phyloP scores from a whole-genome alignment of 2,329 filamentous ascomycete species.

The Cryphonectria naterciae region DNA sequence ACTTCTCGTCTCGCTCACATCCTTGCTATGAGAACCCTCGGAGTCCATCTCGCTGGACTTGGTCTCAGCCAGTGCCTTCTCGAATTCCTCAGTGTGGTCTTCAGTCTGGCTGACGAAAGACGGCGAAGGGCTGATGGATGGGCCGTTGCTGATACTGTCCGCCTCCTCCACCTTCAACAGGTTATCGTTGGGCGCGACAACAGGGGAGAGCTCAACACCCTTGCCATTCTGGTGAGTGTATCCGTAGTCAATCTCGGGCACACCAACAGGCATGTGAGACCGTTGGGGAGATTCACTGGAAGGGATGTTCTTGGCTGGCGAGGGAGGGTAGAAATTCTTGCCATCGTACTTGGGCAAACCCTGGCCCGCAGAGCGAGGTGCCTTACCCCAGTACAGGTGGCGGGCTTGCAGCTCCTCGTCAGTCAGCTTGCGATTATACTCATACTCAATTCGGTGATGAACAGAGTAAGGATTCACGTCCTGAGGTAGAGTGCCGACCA shows the following conservation, averaged over 20 bases:
- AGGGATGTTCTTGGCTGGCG: slow-evolving; percentile 48
- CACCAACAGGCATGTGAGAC: slow-evolving; percentile 20
- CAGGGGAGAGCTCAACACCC: slow-evolving; percentile 24
- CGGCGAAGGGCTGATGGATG: slow-evolving; percentile 26
- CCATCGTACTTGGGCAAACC: slow-evolving; percentile 68
- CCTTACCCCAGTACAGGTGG: slow-evolving; percentile 64
- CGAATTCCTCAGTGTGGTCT: slow-evolving; percentile 29
- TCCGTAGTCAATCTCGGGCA: slow-evolving; percentile 29
- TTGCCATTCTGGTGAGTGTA: slow-evolving; percentile 13
- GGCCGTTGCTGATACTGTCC: slow-evolving; percentile 11
- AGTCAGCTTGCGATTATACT: slow-evolving; percentile 61
- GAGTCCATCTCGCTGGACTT: slow-evolving; percentile 12
- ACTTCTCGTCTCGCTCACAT: slow-evolving; percentile 26
- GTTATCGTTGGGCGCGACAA: slow-evolving; percentile 4
- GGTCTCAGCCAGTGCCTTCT: slow-evolving; percentile 26
- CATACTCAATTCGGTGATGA: slow-evolving; percentile 51
- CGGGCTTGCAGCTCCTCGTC: slow-evolving; percentile 63
- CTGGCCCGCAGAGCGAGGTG: slow-evolving; percentile 52
- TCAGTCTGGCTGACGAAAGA: slow-evolving; percentile 35
- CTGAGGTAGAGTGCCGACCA: slow-evolving; percentile 56
- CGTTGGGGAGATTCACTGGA: slow-evolving; percentile 21
- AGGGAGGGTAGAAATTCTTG: slow-evolving; percentile 65
- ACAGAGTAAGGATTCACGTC: slow-evolving; percentile 47
- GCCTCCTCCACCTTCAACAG: slow-evolving; percentile 3
- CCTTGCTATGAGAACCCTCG: slow-evolving; percentile 21